A percentile compares a stretch with the other conserved stretches of the same genome.
These are phyloP conservation scores for Solanum pimpinellifolium DNA, from an alignment of 257 asterid genomes.

Conservation along the genomic window DNA sequence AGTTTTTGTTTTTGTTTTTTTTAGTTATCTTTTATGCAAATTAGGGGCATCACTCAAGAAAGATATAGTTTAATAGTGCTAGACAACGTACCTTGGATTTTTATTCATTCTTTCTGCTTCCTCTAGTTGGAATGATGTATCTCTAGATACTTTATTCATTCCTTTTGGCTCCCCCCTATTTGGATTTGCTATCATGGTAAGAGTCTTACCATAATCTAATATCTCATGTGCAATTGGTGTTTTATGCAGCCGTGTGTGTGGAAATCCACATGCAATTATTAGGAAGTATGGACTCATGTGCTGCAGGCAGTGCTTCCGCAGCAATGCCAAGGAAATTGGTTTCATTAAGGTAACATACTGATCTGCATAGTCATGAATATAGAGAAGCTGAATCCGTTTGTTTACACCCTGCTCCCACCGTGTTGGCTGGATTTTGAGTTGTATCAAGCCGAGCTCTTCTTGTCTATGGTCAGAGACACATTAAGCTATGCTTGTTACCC, in stretches of 20 bases:
- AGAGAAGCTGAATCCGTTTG: neutral
- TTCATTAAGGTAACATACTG: conserved; percentile 2
- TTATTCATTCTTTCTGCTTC: neutral
- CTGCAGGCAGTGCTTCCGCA: conserved; percentile 14
- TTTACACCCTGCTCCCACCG: neutral
- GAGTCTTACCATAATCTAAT: neutral
- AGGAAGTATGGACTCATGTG: conserved; percentile 13
- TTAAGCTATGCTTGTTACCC: too few relatives aligned
- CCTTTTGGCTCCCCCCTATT: neutral
- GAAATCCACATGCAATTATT: conserved; percentile 7
- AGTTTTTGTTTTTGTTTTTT: neutral
- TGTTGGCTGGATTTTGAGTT: neutral
- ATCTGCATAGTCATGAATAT: neutral
- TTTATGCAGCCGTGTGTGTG: conserved; percentile 8
- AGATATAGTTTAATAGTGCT: neutral
- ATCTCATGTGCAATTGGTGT: neutral
- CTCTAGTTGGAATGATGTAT: neutral
- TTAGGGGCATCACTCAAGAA: neutral
- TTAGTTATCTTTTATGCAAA: neutral
- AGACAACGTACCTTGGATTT: neutral
- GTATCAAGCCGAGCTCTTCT: neutral
- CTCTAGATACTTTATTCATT: neutral
- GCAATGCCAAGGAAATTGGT: conserved; percentile 11
- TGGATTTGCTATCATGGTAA: neutral
- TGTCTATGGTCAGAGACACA: too few relatives aligned